Percentiles rank a stretch among this genome's conserved stretches.
Conservation (phyloP, 441 rosid genomes). For the Monsonia emarginata region DNA sequence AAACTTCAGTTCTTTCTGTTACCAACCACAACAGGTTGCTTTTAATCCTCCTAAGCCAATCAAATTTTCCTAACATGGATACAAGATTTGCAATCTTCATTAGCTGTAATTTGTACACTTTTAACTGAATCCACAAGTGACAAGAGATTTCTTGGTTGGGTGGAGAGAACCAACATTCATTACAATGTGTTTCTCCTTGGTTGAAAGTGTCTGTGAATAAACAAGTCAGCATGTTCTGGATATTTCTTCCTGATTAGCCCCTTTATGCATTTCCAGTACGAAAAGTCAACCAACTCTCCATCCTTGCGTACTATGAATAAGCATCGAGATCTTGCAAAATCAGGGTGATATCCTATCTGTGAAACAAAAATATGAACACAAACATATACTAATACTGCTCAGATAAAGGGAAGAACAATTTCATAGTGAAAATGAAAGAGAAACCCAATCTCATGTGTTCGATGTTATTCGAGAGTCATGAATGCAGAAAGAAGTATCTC, state of each 20-base stretch:
- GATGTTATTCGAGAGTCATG: no score
- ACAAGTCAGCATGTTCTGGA: constrained; percentile 78
- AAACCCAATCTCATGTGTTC: no score
- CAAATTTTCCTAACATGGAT: no score
- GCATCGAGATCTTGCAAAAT: constrained; percentile 61
- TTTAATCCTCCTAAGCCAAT: no score
- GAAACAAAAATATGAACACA: constrained; percentile 12
- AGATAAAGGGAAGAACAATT: neutral
- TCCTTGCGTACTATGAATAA: constrained; percentile 74
- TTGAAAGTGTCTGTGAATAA: constrained; percentile 79
- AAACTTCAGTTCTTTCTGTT: no score
- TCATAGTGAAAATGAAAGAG: no score
- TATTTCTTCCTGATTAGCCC: constrained; percentile 80
- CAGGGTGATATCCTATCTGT: constrained; percentile 81
- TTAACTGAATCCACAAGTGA: neutral
- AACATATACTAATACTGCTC: neutral
- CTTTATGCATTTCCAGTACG: constrained; percentile 95
- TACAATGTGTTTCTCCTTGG: constrained; percentile 9
- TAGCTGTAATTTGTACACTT: neutral
- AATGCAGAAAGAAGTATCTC: neutral
- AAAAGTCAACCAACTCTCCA: constrained; percentile 66
- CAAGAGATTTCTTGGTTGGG: neutral
- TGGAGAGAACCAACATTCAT: neutral
- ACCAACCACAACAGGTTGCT: no score
- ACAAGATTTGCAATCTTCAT: no score